Percentiles rank a stretch among this genome's conserved stretches.
Conservation (phyloP, 306 rosid genomes). For the Astragalus membranaceus region DNA sequence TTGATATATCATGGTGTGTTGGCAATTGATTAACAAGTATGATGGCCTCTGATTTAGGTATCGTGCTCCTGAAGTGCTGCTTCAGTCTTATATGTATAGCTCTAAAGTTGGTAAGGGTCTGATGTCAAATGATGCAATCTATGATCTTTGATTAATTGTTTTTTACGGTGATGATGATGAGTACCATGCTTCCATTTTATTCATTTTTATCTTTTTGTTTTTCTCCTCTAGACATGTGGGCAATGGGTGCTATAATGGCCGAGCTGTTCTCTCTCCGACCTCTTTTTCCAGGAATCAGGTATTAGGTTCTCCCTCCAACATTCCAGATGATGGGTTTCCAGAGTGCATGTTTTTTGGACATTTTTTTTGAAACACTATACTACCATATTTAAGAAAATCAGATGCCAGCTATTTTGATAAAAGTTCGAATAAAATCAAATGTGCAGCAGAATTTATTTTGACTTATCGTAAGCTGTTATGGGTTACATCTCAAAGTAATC, state of each 20-base stretch:
- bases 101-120: slow-evolving; percentile 85
- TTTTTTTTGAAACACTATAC: neutral
- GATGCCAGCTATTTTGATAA: neutral
- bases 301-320: neutral
- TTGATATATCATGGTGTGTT: neutral
- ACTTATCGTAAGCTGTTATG: neutral
- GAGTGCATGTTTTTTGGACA: neutral
- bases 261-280: slow-evolving; percentile 92
- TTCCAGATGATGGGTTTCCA: neutral
- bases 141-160: neutral
- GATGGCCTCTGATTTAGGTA: slow-evolving; percentile 54
- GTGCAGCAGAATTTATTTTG: neutral
- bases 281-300: slow-evolving; percentile 91
- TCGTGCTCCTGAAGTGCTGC: slow-evolving; percentile 98
- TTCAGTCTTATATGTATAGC: slow-evolving; percentile 75
- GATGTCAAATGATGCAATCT: neutral
- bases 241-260: slow-evolving; percentile 99
- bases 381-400: neutral
- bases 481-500: neutral
- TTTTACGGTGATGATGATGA: neutral
- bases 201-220: neutral
- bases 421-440: neutral
- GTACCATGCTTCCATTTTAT: neutral
- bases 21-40: neutral
- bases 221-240: slow-evolving; percentile 80